Evolutionary conservation across 1,284 basidiomycete species (phyloP).

Genomic region (Amylostereum areolatum): DNA sequence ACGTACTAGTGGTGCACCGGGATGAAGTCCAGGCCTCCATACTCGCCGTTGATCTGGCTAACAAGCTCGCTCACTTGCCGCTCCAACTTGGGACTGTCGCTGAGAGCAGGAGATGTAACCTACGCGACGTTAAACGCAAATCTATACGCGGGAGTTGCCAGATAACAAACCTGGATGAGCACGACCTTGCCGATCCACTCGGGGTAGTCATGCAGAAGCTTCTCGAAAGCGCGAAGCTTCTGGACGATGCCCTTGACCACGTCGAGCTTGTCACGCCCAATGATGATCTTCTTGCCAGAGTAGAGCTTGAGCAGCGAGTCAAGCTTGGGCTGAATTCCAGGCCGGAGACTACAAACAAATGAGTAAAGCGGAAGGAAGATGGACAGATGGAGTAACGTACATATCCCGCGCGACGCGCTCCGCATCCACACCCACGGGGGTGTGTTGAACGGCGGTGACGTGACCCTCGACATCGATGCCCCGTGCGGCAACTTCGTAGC

Average conservation of each 20-base stretch:
- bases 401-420: constrained; percentile 83
- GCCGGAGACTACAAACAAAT: constrained; percentile 43
- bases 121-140: too few relatives aligned
- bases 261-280: constrained; percentile 98
- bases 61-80: constrained; percentile 93
- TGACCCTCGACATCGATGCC: constrained; percentile 90
- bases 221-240: constrained; percentile 97
- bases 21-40: constrained; percentile 92
- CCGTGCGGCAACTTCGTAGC: constrained; percentile 78
- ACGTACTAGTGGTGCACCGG: constrained; percentile 97
- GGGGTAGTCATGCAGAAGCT: constrained; percentile 89
- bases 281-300: constrained; percentile 97
- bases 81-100: constrained; percentile 92
- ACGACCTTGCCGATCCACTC: constrained; percentile 92
- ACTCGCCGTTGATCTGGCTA: constrained; percentile 95
- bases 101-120: constrained; percentile 93
- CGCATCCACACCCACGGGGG: constrained; percentile 97
- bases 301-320: constrained; percentile 83
- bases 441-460: constrained; percentile 82
- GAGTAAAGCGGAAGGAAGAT: constrained; percentile 4
- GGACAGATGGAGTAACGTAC: constrained; percentile 33
- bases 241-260: constrained; percentile 97
- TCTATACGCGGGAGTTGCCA: too few relatives aligned
- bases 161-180: constrained; percentile 81
- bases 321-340: constrained; percentile 86